Evolutionary conservation across 2,329 filamentous ascomycete genomes (phyloP).

Genomic region (Phyllosticta paracitricarpa): DNA sequence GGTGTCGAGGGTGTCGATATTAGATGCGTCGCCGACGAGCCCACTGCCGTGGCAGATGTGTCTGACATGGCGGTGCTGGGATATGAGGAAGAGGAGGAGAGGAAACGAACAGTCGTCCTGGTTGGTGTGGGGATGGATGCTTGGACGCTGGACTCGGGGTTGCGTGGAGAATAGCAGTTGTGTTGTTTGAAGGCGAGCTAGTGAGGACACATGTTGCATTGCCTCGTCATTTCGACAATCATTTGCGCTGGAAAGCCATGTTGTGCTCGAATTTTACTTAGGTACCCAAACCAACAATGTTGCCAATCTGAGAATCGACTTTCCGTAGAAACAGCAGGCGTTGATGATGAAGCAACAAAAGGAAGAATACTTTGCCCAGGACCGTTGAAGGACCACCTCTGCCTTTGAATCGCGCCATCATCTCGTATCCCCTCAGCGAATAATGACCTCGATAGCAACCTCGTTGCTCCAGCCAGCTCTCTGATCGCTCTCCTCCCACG

Average conservation of each 20-base stretch:
- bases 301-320: too few species aligned
- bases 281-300: too few species aligned
- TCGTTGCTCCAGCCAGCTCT: constrained; percentile 64
- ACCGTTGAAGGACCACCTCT: too few species aligned
- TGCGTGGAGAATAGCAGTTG: too few species aligned
- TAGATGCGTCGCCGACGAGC: background rate
- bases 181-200: too few species aligned
- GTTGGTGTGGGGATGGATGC: constrained; percentile 11
- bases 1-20: background rate
- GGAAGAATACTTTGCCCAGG: too few species aligned
- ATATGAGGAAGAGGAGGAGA: background rate
- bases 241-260: too few species aligned
- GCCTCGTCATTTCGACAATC: too few species aligned
- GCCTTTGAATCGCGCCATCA: background rate
- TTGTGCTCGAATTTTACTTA: too few species aligned
- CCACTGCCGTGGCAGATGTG: constrained; percentile 9
- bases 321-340: too few species aligned
- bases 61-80: background rate
- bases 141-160: background rate
- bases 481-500: constrained; percentile 67
- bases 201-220: too few species aligned
- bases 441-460: constrained; percentile 9
- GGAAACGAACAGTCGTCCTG: background rate
- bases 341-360: too few species aligned
- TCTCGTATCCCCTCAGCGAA: background rate